Conservation (phyloP, 352 stramenopile species). For the Phytophthora cactorum region DNA sequence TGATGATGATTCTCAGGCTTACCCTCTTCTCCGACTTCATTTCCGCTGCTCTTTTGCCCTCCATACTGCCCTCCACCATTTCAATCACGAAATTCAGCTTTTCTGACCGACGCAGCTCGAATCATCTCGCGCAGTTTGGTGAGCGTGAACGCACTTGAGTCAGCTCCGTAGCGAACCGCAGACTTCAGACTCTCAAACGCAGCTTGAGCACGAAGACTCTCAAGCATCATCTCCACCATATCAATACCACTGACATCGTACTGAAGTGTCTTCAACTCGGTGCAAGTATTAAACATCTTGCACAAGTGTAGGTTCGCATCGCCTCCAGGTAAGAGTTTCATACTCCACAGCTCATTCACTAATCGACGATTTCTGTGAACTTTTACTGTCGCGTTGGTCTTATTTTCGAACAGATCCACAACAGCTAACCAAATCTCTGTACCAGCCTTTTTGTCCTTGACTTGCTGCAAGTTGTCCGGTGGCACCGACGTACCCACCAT, state of each 20-base stretch:
- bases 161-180: neutral
- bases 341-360: neutral
- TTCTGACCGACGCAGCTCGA: too few species aligned
- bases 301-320: neutral
- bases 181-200: neutral
- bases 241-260: neutral
- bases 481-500: neutral
- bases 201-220: neutral
- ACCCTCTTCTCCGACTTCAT: neutral
- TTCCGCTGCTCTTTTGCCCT: neutral
- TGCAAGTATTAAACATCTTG: neutral
- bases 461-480: neutral
- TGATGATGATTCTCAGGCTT: neutral
- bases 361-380: neutral
- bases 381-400: neutral
- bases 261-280: neutral
- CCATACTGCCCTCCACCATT: neutral
- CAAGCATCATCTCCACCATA: neutral
- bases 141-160: neutral
- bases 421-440: neutral
- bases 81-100: neutral
- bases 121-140: too few species aligned
- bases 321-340: neutral
- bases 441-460: neutral
- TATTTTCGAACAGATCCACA: neutral